Percentiles rank a stretch among this genome's conserved stretches.
These are phyloP conservation scores for Heliamphora exappendiculata DNA, from an alignment of 148 eudicot genomes.

Conservation along the genomic window DNA sequence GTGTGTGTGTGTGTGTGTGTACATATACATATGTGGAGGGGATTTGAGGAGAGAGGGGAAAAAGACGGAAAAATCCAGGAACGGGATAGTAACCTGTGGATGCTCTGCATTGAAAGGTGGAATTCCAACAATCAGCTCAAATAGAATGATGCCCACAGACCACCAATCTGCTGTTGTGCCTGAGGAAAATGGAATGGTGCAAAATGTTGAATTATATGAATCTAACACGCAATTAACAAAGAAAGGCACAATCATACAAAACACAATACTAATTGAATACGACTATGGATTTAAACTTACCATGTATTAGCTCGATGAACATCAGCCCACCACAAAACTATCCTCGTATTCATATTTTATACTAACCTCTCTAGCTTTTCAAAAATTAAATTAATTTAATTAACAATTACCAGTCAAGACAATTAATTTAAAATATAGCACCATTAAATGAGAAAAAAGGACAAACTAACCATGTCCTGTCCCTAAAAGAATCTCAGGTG, in stretches of 20 bases:
- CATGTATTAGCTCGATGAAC: background rate
- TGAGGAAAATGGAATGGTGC: conserved; percentile 22
- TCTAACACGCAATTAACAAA: background rate
- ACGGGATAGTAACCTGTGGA: conserved; percentile 63
- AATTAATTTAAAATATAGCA: background rate
- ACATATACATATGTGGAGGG: no score
- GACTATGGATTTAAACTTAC: background rate
- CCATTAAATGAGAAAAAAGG: conserved; percentile 6
- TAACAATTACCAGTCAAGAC: background rate
- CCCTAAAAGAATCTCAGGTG: conserved; percentile 97
- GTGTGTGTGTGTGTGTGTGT: no score
- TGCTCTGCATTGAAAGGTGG: conserved; percentile 99
- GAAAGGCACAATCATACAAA: background rate
- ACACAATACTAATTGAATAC: background rate
- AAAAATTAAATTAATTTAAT: background rate
- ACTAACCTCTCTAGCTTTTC: background rate
- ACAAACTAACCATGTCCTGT: conserved; percentile 83
- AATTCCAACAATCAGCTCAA: conserved; percentile 93
- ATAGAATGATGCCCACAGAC: conserved; percentile 96
- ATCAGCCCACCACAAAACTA: background rate
- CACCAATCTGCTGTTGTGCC: conserved; percentile 99
- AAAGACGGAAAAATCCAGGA: background rate
- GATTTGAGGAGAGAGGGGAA: background rate
- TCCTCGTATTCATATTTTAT: background rate
- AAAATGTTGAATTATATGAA: background rate